Evolutionary conservation across 305 asterid genomes (phyloP).

Genomic region (Stenogyne calaminthoides): DNA sequence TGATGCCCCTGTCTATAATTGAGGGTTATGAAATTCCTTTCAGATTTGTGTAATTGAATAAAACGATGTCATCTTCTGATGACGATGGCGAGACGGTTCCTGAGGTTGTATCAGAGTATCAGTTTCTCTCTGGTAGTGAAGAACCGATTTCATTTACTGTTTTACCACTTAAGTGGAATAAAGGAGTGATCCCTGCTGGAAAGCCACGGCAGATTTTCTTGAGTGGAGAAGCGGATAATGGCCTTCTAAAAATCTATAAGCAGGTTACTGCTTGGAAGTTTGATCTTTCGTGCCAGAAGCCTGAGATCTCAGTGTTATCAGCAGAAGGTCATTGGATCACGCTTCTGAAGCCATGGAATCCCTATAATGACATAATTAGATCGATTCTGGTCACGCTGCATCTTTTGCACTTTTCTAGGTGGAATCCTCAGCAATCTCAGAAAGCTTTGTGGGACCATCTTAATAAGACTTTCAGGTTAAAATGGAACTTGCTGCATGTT

Average conservation of each 20-base stretch:
- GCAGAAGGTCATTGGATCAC: constrained; percentile 69
- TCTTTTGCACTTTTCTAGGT: constrained; percentile 56
- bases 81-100: constrained; percentile 65
- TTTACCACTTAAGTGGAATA: constrained; percentile 62
- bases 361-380: constrained; percentile 52
- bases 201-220: constrained; percentile 46
- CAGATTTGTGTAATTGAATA: constrained; percentile 1
- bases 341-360: constrained; percentile 76
- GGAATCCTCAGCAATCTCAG: constrained; percentile 55
- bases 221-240: constrained; percentile 66
- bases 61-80: constrained; percentile 67
- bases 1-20: not conserved
- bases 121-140: constrained; percentile 36
- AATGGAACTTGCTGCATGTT: constrained; percentile 17
- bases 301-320: constrained; percentile 67
- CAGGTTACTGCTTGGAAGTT: constrained; percentile 80
- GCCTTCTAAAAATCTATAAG: constrained; percentile 60
- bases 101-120: constrained; percentile 52
- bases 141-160: constrained; percentile 59
- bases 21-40: not conserved
- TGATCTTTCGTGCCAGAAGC: constrained; percentile 53
- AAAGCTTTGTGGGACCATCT: constrained; percentile 82
- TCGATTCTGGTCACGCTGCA: constrained; percentile 63
- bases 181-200: constrained; percentile 36
- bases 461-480: constrained; percentile 70